Evolutionary conservation across 306 rosid species (phyloP).

Genomic region (Inga leiocalycina): DNA sequence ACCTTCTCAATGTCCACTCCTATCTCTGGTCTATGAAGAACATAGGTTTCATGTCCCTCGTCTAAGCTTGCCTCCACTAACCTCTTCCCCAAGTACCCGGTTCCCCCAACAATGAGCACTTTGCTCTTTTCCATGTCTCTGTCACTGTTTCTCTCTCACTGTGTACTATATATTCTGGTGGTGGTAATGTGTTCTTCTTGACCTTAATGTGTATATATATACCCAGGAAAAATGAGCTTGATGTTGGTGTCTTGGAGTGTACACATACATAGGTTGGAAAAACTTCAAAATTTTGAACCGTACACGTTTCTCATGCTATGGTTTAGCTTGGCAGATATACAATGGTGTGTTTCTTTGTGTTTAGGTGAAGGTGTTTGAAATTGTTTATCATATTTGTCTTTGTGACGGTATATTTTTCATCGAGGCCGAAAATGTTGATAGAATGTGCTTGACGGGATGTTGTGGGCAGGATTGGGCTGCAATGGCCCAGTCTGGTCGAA

Average conservation of each 20-base stretch:
- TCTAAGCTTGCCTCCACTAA: conserved; percentile 65
- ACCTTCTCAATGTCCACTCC: conserved; percentile 74
- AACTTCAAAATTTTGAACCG: neutral
- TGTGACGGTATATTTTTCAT: no score
- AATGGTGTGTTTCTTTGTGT: conserved; percentile 18
- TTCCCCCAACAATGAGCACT: conserved; percentile 76
- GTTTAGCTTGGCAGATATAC: conserved; percentile 12
- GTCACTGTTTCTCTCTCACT: neutral
- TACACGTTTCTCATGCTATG: neutral
- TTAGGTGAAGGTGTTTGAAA: neutral
- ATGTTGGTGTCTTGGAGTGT: conserved; percentile 24
- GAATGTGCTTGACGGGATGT: neutral
- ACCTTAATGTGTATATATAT: neutral
- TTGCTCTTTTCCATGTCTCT: conserved; percentile 45
- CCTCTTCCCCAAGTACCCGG: conserved; percentile 80
- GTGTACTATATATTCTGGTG: neutral
- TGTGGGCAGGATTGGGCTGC: neutral
- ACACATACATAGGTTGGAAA: neutral
- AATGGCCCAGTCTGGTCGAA: neutral
- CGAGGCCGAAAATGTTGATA: no score
- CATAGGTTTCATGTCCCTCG: conserved; percentile 60
- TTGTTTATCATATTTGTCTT: no score
- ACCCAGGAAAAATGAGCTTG: neutral
- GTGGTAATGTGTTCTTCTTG: conserved; percentile 9
- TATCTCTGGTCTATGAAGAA: conserved; percentile 64